These are phyloP conservation scores for Neonectria faginata DNA, from an alignment of 2,329 filamentous ascomycete genomes.

Conservation along the genomic window DNA sequence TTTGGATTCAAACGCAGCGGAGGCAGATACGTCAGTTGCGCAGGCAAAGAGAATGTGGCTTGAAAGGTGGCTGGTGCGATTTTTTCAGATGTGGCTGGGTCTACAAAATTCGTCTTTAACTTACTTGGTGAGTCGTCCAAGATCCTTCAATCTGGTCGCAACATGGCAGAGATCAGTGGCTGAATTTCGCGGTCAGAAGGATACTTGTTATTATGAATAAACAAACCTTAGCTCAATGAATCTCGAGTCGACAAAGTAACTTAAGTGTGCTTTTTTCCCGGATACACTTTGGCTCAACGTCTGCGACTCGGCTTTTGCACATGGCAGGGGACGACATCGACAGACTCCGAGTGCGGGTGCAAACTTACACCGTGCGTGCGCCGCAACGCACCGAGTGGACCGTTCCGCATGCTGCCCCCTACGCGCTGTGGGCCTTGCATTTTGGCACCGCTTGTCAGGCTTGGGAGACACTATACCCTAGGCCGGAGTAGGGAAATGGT, in stretches of 20 bases:
- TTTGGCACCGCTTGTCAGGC: background rate
- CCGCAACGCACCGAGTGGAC: background rate
- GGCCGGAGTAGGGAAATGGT: background rate
- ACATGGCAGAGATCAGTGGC: no score
- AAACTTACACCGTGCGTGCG: conserved; percentile 8
- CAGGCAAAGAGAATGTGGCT: conserved; percentile 5
- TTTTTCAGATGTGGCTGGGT: background rate
- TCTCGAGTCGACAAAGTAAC: background rate
- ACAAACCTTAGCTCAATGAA: background rate
- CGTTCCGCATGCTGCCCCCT: background rate
- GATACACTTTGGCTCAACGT: background rate
- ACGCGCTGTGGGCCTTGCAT: background rate
- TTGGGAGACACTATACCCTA: background rate
- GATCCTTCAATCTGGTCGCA: background rate
- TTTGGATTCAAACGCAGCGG: background rate
- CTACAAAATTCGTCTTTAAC: no score
- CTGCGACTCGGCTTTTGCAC: background rate
- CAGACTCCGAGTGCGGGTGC: background rate
- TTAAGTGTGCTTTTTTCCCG: background rate
- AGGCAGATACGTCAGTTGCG: conserved; percentile 1
- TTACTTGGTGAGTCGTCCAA: background rate
- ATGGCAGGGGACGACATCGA: background rate
- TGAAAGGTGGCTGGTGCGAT: background rate
- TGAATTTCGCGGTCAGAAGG: background rate
- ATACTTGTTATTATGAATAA: background rate